Percentiles rank a stretch among this genome's conserved stretches.
Conservation (phyloP, 306 rosid genomes). For the Styphnolobium japonicum region DNA sequence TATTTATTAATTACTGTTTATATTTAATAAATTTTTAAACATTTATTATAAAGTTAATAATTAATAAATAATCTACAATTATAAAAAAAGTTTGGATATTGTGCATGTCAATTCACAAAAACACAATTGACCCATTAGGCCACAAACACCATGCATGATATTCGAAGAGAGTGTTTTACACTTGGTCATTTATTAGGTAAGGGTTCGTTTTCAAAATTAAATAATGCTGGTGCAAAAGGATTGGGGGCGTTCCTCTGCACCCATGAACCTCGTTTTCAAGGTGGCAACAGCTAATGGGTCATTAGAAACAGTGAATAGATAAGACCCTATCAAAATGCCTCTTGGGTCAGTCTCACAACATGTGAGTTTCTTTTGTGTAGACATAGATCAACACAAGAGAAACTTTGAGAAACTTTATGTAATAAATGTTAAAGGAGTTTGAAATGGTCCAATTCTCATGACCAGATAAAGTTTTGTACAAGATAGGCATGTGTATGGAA, state of each 20-base stretch:
- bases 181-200: constrained; percentile 19
- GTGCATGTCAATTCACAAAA: constrained; percentile 2
- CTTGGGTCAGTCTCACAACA: constrained; percentile 21
- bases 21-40: no score
- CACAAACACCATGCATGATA: background rate
- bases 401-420: constrained; percentile 16
- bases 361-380: constrained; percentile 4
- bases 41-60: no score
- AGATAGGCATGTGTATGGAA: background rate
- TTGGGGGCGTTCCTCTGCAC: background rate
- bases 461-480: background rate
- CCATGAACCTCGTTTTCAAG: constrained; percentile 21
- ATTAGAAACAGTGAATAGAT: constrained; percentile 20
- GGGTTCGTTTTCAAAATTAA: constrained; percentile 27
- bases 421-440: background rate
- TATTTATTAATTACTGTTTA: no score
- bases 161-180: background rate
- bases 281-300: constrained; percentile 22
- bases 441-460: constrained; percentile 9
- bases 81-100: background rate
- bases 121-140: background rate
- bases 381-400: background rate
- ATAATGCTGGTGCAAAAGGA: constrained; percentile 13
- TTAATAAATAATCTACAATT: no score
- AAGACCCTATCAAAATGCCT: background rate